phyloP scores from a whole-genome alignment of 2,329 filamentous ascomycete species.

The Leptographium wingfieldii region DNA sequence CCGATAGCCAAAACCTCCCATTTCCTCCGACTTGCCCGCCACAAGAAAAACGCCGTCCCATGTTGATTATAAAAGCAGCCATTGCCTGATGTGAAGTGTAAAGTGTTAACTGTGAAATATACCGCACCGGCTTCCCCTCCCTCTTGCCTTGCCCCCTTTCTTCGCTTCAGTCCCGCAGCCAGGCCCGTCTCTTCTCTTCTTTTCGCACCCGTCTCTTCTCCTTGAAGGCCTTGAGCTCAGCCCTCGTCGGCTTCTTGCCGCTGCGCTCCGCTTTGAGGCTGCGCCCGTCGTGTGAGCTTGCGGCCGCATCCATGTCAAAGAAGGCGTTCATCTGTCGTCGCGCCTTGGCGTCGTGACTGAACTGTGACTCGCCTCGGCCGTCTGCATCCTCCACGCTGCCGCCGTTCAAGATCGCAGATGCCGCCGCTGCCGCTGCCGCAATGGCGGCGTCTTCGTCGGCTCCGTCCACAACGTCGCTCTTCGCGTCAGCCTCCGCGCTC shows the following conservation, averaged over 20 bases:
- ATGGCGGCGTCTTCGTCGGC: constrained; percentile 11
- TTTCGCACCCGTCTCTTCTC: constrained; percentile 82
- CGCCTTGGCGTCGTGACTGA: constrained; percentile 80
- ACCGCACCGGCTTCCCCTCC: no score
- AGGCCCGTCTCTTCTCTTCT: constrained; percentile 86
- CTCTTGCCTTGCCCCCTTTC: not conserved
- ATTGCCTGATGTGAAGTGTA: no score
- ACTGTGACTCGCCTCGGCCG: constrained; percentile 53
- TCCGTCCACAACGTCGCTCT: constrained; percentile 12
- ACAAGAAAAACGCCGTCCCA: not conserved
- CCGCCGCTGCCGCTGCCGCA: constrained; percentile 24
- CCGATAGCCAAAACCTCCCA: not conserved
- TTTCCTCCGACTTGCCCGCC: not conserved
- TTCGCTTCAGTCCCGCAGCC: constrained; percentile 62
- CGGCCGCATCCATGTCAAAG: constrained; percentile 91
- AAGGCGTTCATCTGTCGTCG: constrained; percentile 82
- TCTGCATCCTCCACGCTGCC: constrained; percentile 51
- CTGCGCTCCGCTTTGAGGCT: constrained; percentile 86
- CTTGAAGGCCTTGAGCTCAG: constrained; percentile 82
- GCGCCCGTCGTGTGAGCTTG: constrained; percentile 78
- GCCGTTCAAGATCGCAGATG: constrained; percentile 45
- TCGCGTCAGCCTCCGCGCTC: constrained; percentile 1
- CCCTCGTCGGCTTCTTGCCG: constrained; percentile 70
- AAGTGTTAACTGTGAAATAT: not conserved
- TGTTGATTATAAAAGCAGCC: not conserved